phyloP scores from a whole-genome alignment of 1,284 basidiomycete genomes.

The Tausonia pullulans region DNA sequence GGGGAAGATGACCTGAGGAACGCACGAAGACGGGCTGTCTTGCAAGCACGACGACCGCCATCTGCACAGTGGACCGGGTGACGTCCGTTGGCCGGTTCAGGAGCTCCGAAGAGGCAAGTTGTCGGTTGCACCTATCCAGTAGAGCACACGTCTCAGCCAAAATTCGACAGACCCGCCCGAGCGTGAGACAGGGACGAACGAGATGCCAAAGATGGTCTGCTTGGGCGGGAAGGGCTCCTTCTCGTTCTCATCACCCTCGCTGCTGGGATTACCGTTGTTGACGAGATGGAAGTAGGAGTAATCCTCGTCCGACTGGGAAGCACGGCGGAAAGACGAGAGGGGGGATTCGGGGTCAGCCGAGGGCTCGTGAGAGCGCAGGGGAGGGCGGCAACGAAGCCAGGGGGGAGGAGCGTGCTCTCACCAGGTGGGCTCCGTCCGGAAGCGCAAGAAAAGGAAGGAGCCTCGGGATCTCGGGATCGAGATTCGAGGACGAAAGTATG shows the following conservation, averaged over 20 bases:
- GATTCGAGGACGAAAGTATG: conserved; percentile 51
- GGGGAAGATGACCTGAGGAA: neutral
- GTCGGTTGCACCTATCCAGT: conserved; percentile 71
- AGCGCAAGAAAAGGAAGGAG: conserved; percentile 93
- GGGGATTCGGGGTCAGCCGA: no score
- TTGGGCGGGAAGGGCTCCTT: conserved; percentile 21
- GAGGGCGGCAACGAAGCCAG: neutral
- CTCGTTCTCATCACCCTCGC: neutral
- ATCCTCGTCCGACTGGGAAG: conserved; percentile 52
- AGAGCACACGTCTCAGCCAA: conserved; percentile 1
- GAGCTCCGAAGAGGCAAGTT: conserved; percentile 74
- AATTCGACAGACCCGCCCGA: conserved; percentile 22
- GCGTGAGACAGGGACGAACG: conserved; percentile 42
- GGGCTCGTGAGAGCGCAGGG: no score
- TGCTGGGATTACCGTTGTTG: no score
- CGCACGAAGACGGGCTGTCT: conserved; percentile 70
- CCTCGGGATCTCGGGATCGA: conserved; percentile 67
- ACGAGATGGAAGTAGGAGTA: conserved; percentile 80
- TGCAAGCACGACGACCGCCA: conserved; percentile 89
- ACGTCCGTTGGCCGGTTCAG: conserved; percentile 74
- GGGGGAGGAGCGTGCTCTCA: neutral
- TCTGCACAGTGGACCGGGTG: conserved; percentile 92
- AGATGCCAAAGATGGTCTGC: conserved; percentile 82
- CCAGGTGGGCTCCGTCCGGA: conserved; percentile 87
- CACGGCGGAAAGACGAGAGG: no score